Evolutionary conservation across 345 rosid species (phyloP), one percentile per base, ranked within the genome.

Genomic region (Aethionema arabicum): DNA sequence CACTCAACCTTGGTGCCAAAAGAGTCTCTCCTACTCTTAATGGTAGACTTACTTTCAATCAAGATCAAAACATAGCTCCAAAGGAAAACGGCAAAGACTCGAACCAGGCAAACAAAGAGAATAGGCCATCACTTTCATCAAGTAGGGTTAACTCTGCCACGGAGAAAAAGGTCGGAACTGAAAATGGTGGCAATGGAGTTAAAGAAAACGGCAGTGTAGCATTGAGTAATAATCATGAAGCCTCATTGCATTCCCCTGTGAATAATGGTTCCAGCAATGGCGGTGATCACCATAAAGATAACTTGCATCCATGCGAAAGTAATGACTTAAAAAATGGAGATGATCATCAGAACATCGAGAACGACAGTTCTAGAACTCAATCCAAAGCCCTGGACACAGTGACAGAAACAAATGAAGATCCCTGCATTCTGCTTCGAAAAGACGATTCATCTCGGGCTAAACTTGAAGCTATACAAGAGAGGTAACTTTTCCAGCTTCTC

Each of bases 391-490:
- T 63, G 14, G 75, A 68, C 57, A 69, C 73, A 57, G 76, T 80
- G 76, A 80, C 82, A 66, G 83, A 79, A 73, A 44, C 59, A 50
- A 69, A 74, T 29, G 72, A 75, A 38, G 75, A 70, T 4, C 60
- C 77, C 56, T 82, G 84, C 79, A 70, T 76, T 74, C 80, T 90
- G 77, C 73, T 86, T 30, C 78, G 84, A 40, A 82, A 76, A 60
- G 91, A 95, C 66, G 58, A 72, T 65, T 74, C 77, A 63, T 86
- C 89, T 66, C 78, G 14, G 45, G 78, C 70, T 12, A 75, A 84
- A 75, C 76, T 87, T 60, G 76, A 82, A 80, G 82, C 80, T 48
- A 68, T 88, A 58, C 85, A 90, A 77, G 81, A 85, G 75, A 74
- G 62, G 99, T 95, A 90, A 87, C 29, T 33, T 69, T n/a, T n/a